These are phyloP conservation scores for Trichomonas vaginalis DNA, from an alignment of 208 protist genomes.

Conservation along the genomic window DNA sequence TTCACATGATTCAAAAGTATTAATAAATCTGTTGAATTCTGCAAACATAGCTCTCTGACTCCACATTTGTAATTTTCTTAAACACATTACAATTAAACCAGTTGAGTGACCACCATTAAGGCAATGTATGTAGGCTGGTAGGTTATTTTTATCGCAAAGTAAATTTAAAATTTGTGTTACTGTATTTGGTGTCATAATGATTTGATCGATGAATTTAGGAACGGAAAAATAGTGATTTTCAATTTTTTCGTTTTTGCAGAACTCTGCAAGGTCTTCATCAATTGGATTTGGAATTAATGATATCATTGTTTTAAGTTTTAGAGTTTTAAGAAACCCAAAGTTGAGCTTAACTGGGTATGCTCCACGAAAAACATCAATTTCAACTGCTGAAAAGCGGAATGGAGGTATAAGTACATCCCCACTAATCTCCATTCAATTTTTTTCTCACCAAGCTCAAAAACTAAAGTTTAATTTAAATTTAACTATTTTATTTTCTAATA, in stretches of 20 bases:
- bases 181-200: not conserved
- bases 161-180: slow-evolving; percentile 7
- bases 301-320: slow-evolving; percentile 18
- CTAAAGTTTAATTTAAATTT: too few species aligned
- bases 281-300: slow-evolving; percentile 2
- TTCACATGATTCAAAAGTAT: not conserved
- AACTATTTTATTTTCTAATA: too few species aligned
- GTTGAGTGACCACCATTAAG: not conserved
- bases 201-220: not conserved
- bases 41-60: not conserved
- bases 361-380: not conserved
- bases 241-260: slow-evolving; percentile 6
- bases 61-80: slow-evolving; percentile 1
- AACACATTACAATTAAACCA: not conserved
- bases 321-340: not conserved
- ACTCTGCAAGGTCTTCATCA: not conserved
- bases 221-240: not conserved
- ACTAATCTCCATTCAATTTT: not conserved
- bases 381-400: not conserved
- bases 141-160: not conserved
- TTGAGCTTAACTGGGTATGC: not conserved
- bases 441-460: too few species aligned
- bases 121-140: slow-evolving; percentile 4
- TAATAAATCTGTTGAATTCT: not conserved
- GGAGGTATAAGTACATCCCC: not conserved